Conservation (phyloP, 2,329 filamentous ascomycete genomes). For the Gyromitra esculenta region DNA sequence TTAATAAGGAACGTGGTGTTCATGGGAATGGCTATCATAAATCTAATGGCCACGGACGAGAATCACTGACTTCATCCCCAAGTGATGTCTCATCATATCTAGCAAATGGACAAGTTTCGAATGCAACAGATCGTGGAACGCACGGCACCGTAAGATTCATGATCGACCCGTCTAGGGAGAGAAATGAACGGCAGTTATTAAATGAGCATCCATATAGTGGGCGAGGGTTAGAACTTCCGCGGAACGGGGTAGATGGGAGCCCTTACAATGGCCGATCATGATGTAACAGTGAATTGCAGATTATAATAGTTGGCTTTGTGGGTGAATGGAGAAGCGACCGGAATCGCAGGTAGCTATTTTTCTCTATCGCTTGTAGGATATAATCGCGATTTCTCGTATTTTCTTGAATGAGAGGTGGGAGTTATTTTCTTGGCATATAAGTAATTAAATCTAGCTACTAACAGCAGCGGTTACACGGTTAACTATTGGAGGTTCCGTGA, state of each 20-base stretch:
- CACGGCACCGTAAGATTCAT: constrained; percentile 89
- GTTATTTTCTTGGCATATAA: not conserved
- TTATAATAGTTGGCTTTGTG: not conserved
- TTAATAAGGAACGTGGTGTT: constrained; percentile 82
- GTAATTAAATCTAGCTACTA: not conserved
- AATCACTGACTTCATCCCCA: constrained; percentile 55
- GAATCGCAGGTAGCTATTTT: not conserved
- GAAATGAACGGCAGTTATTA: constrained; percentile 74
- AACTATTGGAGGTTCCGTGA: not conserved
- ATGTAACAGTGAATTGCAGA: not conserved
- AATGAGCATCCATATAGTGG: constrained; percentile 54
- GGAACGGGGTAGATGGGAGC: constrained; percentile 25
- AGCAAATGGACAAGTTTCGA: constrained; percentile 48
- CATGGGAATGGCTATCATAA: constrained; percentile 60
- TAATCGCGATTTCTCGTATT: not conserved
- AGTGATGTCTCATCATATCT: constrained; percentile 51
- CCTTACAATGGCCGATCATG: constrained; percentile 35
- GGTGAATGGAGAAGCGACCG: not conserved
- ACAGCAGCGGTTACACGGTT: no score
- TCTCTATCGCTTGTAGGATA: not conserved
- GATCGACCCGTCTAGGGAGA: constrained; percentile 79
- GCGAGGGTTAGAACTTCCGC: constrained; percentile 19
- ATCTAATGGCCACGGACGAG: constrained; percentile 60
- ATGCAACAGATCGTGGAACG: constrained; percentile 61
- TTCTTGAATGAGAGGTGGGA: not conserved